phyloP scores from a whole-genome alignment of 2,329 filamentous ascomycete genomes.

The Tolypocladium tundrense region DNA sequence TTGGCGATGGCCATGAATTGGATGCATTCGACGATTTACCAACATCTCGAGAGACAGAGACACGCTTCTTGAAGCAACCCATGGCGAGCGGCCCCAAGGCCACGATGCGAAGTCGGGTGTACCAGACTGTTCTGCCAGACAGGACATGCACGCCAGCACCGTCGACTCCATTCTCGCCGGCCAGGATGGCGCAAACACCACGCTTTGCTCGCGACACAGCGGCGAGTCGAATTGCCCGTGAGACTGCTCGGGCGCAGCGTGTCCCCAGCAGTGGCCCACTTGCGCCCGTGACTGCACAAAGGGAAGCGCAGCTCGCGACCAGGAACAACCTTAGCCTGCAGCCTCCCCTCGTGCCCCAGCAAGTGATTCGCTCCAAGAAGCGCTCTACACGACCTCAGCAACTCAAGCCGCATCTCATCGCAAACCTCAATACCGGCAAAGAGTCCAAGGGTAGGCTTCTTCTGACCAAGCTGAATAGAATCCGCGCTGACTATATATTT shows the following conservation, averaged over 20 bases:
- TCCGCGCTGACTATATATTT: conserved; percentile 16
- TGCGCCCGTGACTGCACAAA: conserved; percentile 43
- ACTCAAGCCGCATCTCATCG: conserved; percentile 77
- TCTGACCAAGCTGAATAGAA: neutral
- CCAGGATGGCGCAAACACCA: conserved; percentile 43
- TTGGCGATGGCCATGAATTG: conserved; percentile 86
- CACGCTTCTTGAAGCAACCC: conserved; percentile 72
- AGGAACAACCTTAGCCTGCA: conserved; percentile 36
- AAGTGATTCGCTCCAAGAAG: conserved; percentile 43
- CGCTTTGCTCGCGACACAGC: conserved; percentile 56
- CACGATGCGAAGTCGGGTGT: conserved; percentile 43
- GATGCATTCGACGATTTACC: conserved; percentile 92
- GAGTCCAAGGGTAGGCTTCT: conserved; percentile 65
- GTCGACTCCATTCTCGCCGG: conserved; percentile 45
- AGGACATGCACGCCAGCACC: conserved; percentile 43
- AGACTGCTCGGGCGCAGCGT: conserved; percentile 51
- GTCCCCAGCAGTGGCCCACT: conserved; percentile 42
- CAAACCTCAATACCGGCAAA: conserved; percentile 64
- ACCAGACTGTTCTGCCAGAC: conserved; percentile 45
- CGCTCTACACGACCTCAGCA: conserved; percentile 49
- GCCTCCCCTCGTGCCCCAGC: conserved; percentile 24
- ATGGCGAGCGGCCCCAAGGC: conserved; percentile 59
- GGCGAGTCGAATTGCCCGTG: conserved; percentile 54
- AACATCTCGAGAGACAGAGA: conserved; percentile 74
- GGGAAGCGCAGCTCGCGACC: conserved; percentile 41